These are phyloP conservation scores for Chlamydomonas sp. DNA, from an alignment of 139 green algal genomes.

Conservation along the genomic window DNA sequence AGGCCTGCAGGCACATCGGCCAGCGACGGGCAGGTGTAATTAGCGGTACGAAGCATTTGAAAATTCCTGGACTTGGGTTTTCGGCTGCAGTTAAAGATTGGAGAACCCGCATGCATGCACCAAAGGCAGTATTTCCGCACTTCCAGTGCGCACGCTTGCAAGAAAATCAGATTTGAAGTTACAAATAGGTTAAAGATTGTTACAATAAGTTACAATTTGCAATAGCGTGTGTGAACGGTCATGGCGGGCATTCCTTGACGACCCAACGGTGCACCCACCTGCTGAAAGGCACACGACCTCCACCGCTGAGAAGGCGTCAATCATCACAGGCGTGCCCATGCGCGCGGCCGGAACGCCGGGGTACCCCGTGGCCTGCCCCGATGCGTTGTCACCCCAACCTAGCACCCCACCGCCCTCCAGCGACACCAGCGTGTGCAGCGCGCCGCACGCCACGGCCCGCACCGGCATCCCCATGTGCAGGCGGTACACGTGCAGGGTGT, in stretches of 20 bases:
- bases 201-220: no score
- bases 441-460: slow-evolving; percentile 41
- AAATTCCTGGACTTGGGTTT: no score
- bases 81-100: no score
- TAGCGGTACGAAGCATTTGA: no score
- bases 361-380: slow-evolving; percentile 30
- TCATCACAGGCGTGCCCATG: neutral
- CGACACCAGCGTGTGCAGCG: slow-evolving; percentile 45
- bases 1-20: slow-evolving; percentile 2
- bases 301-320: neutral
- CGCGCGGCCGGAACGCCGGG: neutral
- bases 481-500: slow-evolving; percentile 25
- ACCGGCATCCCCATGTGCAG: slow-evolving; percentile 36
- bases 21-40: neutral
- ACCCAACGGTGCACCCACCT: neutral
- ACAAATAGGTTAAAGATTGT: no score
- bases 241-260: no score
- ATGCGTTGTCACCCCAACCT: slow-evolving; percentile 48
- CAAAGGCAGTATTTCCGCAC: no score
- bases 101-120: no score
- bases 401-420: slow-evolving; percentile 37
- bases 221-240: no score
- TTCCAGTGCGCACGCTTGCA: no score
- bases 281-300: slow-evolving; percentile 11
- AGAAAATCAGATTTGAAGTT: no score